A percentile compares a stretch with the other conserved stretches of the same genome.
These are phyloP conservation scores for Tagetes patula DNA, from an alignment of 129 eudicot genomes.

Conservation along the genomic window DNA sequence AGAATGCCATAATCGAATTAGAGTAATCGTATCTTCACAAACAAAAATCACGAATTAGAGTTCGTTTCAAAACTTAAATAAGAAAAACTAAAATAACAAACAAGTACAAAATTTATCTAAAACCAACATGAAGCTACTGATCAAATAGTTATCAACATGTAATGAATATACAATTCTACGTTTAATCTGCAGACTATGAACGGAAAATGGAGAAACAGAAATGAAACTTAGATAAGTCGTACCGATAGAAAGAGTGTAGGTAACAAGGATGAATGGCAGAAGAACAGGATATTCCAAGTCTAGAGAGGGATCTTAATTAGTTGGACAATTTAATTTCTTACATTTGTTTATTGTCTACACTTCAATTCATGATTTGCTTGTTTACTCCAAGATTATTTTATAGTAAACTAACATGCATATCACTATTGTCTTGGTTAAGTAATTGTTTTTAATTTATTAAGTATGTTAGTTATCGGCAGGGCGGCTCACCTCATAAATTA, in stretches of 20 bases:
- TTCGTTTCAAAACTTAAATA: background rate
- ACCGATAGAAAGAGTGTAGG: background rate
- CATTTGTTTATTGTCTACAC: background rate
- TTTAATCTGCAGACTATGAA: background rate
- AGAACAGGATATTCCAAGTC: background rate
- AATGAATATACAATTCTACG: background rate
- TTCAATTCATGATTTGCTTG: too few species aligned
- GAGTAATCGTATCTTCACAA: background rate
- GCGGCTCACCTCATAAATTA: too few species aligned
- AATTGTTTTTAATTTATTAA: too few species aligned
- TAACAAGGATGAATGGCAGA: background rate
- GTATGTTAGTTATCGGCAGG: too few species aligned
- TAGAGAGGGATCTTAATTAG: background rate
- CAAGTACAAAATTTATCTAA: background rate
- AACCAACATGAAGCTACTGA: background rate
- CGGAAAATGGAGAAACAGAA: background rate
- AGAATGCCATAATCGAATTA: background rate
- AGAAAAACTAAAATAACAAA: background rate
- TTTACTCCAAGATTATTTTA: too few species aligned
- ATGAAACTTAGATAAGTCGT: background rate
- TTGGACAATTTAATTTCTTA: constrained; percentile 6
- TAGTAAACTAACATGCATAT: too few species aligned
- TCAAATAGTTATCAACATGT: too few species aligned
- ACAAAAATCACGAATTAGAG: background rate
- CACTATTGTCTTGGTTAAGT: too few species aligned